Percentiles rank a stretch among this genome's conserved stretches.
Conservation (phyloP, 345 rosid genomes). For the Linum usitatissimum region DNA sequence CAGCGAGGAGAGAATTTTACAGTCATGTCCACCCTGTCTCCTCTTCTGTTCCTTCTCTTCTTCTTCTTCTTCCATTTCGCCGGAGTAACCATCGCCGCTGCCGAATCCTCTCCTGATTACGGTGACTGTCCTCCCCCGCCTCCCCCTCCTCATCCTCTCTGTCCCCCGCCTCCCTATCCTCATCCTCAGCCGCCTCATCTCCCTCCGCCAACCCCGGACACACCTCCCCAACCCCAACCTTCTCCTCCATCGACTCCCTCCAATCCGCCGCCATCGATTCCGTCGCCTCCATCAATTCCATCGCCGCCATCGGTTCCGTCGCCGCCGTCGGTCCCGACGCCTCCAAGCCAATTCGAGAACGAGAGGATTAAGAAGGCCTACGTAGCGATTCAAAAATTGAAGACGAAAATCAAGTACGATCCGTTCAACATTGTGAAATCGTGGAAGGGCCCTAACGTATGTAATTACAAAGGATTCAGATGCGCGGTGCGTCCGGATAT, state of each 20-base stretch:
- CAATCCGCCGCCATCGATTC: not conserved
- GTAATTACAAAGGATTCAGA: conserved; percentile 24
- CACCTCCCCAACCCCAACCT: not conserved
- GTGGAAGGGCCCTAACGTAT: conserved; percentile 26
- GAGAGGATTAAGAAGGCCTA: not conserved
- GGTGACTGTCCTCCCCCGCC: conserved; percentile 1
- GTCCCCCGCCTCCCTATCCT: not conserved
- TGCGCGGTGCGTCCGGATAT: conserved; percentile 23
- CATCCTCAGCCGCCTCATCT: not conserved
- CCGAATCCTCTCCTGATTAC: not conserved
- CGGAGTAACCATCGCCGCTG: not conserved
- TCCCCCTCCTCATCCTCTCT: not conserved
- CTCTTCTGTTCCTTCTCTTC: too few species aligned
- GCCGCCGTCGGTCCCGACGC: not conserved
- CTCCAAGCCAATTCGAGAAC: not conserved
- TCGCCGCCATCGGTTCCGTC: not conserved
- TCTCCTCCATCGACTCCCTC: not conserved
- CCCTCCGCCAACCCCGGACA: not conserved
- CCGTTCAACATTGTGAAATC: conserved; percentile 8
- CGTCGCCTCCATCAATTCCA: not conserved
- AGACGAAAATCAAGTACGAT: conserved; percentile 19
- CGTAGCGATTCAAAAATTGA: conserved; percentile 12
- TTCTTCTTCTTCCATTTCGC: too few species aligned
- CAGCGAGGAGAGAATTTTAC: too few species aligned
- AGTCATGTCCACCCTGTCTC: too few species aligned